Base-by-base conservation (phyloP, 2,329 filamentous ascomycete species). In the Claviceps pazoutovae region DNA sequence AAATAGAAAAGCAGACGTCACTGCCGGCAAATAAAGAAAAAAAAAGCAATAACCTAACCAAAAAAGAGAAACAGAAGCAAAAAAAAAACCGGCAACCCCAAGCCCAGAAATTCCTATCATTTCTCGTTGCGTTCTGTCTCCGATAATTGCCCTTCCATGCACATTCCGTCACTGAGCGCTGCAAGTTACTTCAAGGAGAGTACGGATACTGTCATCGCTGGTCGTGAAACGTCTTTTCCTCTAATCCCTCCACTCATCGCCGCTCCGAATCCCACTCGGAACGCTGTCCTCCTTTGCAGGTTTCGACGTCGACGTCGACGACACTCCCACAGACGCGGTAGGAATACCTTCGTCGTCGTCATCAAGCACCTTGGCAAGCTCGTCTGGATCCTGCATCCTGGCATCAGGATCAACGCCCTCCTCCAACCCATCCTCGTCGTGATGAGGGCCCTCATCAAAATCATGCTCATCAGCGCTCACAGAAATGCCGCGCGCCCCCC, bases 361-460 rank as follows among this genome's bases (percentile, higher is more conserved):
- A 16, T 78, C 76, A 43, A 84, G 66, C 9, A 74, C 79, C 53
- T 70, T 71, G 2, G 80, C 80, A 51, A 84, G 69, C 64, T 84
- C 81, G 61, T 84, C 80, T 0, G 80, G 80, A 55, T 84, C 80
- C 56, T 74, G 72, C 79, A 84, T 83, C 69, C 74, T 80, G 39
- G 80, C 80, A 60, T 83, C 80, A 0, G 79, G 76, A 58, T 83
- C 80, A 5, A 76, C 68, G 11, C 45, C 65, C 2, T 67, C 71
- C 21, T 69, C 68, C 26, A 76, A 63, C 50, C 72, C 68, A 46
- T 72, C 68, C 50, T 74, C 71, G 17, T 67, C 66, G n/a, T 67
- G 69, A 46, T 74, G 71, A 36, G 69, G 68, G 51, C 80, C 74
- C 42, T 69, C 62, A 51, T 73, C 75, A 13, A 79, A 64, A 3